Base-by-base conservation (phyloP, 2,329 filamentous ascomycete species). In the Neospermospora avenae region DNA sequence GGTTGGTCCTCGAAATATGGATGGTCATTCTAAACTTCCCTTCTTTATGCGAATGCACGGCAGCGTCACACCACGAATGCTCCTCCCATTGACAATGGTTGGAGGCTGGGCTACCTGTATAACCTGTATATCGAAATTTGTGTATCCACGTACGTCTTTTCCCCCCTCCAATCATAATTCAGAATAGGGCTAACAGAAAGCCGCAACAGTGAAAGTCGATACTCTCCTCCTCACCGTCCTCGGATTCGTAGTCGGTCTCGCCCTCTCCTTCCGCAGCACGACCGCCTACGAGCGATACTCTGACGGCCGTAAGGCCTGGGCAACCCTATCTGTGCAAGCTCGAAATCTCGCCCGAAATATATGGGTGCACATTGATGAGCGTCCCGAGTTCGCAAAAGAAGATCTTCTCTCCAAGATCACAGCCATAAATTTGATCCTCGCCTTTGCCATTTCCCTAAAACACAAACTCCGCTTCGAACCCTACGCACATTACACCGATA, bases 401-500 rank as follows among this genome's bases (percentile, higher is more conserved):
- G 86, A 88, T 65, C 69, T 92, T 1, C 78, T 95, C 13, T 81
- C 78, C 57, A 93, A 93, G 74, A 71, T 91, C 20, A 69, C 65
- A 8, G 67, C 85, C 6, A 83, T 95, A 74, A 93, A 95, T 72
- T 80, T 95, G 6, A 80, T 95, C 64, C 82, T 91, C 28, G 88
- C 90, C 2, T 95, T 90, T 68, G 82, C 89, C n/a, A 80, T 90
- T 18, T 77, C 91, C 1, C 79, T 96, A 61, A 93, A 93, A 77
- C 91, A 95, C 75, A 87, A 86, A 68, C 82, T 96, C 34, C 89
- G 91, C 34, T 93, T 93, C 72, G 90, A 96, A 72, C 90, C 91
- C 1, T 90, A 89, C 68, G 85, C 87, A 35, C 83, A 87, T 56
- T 93, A 95, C 72, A 82, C 87, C 1, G 91, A 95, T 69, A 78